phyloP scores from a whole-genome alignment of 768 basidiomycete genomes.

The Tephrocybe sp. region DNA sequence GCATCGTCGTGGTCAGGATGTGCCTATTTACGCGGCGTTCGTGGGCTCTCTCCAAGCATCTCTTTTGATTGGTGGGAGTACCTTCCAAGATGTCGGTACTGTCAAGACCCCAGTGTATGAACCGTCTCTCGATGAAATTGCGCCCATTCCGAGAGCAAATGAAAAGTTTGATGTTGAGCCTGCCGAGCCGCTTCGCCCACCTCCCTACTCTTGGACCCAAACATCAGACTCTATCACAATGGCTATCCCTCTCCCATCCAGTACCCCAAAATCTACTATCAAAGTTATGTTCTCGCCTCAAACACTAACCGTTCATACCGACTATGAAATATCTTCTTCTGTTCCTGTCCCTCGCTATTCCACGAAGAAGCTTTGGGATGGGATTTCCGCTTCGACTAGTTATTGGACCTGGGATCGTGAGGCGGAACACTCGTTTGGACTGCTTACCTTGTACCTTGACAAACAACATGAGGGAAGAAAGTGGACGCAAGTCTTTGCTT shows the following conservation, averaged over 20 bases:
- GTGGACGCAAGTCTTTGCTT: slow-evolving; percentile 86
- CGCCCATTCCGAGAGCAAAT: slow-evolving; percentile 62
- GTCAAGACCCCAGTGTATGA: slow-evolving; percentile 40
- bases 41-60: slow-evolving; percentile 43
- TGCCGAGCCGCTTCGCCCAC: slow-evolving; percentile 48
- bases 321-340: slow-evolving; percentile 31
- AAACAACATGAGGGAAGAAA: slow-evolving; percentile 81
- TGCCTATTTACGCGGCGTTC: slow-evolving; percentile 62
- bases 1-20: slow-evolving; percentile 67
- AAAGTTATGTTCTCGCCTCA: slow-evolving; percentile 64
- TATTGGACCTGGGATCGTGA: slow-evolving; percentile 93
- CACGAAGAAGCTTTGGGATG: slow-evolving; percentile 73
- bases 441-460: slow-evolving; percentile 83
- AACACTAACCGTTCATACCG: slow-evolving; percentile 65
- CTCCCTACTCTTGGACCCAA: slow-evolving; percentile 94
- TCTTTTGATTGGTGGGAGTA: slow-evolving; percentile 58
- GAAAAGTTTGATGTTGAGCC: slow-evolving; percentile 51
- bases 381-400: slow-evolving; percentile 73
- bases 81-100: slow-evolving; percentile 45
- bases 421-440: slow-evolving; percentile 62
- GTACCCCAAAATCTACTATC: slow-evolving; percentile 62
- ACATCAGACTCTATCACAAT: slow-evolving; percentile 80
- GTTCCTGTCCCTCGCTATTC: slow-evolving; percentile 58
- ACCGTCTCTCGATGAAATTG: slow-evolving; percentile 65
- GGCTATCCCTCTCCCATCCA: slow-evolving; percentile 79